Evolutionary conservation across 108 stramenopile species (phyloP), one percentile per base, ranked within the genome.

Genomic region (Pseudonitzschia delicatissima): DNA sequence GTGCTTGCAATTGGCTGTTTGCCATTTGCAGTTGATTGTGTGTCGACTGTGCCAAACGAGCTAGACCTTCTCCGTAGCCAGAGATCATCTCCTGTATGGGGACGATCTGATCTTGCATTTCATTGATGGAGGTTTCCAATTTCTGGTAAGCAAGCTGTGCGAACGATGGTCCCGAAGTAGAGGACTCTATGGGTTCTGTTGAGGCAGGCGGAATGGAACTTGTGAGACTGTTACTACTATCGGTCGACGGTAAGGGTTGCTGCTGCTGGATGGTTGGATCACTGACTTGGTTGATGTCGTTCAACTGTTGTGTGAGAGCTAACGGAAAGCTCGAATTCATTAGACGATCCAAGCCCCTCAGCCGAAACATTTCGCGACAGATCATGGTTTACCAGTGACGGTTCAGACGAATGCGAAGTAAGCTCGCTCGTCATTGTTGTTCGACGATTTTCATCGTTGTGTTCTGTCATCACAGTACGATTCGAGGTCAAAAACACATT

Each of bases 121-220:
- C 70, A 11, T 62, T 62, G 3, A 71, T 63, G 1, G 55, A 71
- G 7, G 51, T 71, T 45, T 71, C 70, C 12, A 40, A 71, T 1
- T 34, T 71, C n/a, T 53, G 5, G 40, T 26, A 40, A 11, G 60
- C 37, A 12, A 60, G 37, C 36, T 60, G 33, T 0, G 58, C 35
- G 34, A 60, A 60, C 6, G 58, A 60, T 21, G 58, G 9, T n/a
- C 9, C 25, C 5, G 37, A 36, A n/a, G n/a, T n/a, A n/a, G n/a
- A n/a, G n/a, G n/a, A n/a, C n/a, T n/a, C n/a, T n/a, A n/a, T n/a
- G n/a, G n/a, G n/a, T n/a, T n/a, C n/a, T n/a, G n/a, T n/a, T n/a
- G n/a, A n/a, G n/a, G n/a, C n/a, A n/a, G n/a, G n/a, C n/a, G n/a
- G n/a, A n/a, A n/a, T n/a, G n/a, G n/a, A n/a, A n/a, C n/a, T n/a